A percentile compares a stretch with the other conserved stretches of the same genome.
These are phyloP conservation scores for Fusarium pseudonygamai DNA, from an alignment of 2,329 filamentous ascomycete genomes.

Conservation along the genomic window DNA sequence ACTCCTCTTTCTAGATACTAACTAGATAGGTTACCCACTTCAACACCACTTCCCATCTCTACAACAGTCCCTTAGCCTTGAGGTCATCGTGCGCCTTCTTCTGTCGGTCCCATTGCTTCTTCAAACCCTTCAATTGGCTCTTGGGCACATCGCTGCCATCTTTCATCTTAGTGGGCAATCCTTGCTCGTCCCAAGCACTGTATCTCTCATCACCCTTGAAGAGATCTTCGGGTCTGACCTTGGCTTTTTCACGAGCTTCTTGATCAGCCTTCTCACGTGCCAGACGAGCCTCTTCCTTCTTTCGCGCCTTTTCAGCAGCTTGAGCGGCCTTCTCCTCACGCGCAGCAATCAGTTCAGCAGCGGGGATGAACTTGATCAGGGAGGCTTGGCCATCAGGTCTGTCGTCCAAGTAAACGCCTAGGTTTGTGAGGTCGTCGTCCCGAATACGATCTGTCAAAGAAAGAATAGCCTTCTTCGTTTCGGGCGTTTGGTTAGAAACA, in stretches of 20 bases:
- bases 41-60: constrained; percentile 16
- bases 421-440: constrained; percentile 80
- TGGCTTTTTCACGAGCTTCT: constrained; percentile 67
- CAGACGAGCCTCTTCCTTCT: constrained; percentile 64
- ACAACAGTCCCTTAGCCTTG: constrained; percentile 48
- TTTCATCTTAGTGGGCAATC: constrained; percentile 79
- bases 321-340: constrained; percentile 68
- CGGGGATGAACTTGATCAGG: constrained; percentile 74
- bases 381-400: constrained; percentile 73
- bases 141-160: constrained; percentile 85
- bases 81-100: constrained; percentile 81
- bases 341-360: constrained; percentile 65
- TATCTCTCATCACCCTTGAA: constrained; percentile 69
- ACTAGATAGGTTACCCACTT: constrained; percentile 13
- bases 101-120: constrained; percentile 90
- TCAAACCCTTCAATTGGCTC: constrained; percentile 80
- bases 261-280: constrained; percentile 60
- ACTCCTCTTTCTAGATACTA: constrained; percentile 26
- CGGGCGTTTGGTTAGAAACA: constrained; percentile 55
- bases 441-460: constrained; percentile 81
- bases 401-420: constrained; percentile 90
- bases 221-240: constrained; percentile 63
- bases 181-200: constrained; percentile 83
- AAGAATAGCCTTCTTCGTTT: constrained; percentile 76
- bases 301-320: constrained; percentile 67